Conservation (phyloP, 306 rosid genomes). For the Rosa multiflora region DNA sequence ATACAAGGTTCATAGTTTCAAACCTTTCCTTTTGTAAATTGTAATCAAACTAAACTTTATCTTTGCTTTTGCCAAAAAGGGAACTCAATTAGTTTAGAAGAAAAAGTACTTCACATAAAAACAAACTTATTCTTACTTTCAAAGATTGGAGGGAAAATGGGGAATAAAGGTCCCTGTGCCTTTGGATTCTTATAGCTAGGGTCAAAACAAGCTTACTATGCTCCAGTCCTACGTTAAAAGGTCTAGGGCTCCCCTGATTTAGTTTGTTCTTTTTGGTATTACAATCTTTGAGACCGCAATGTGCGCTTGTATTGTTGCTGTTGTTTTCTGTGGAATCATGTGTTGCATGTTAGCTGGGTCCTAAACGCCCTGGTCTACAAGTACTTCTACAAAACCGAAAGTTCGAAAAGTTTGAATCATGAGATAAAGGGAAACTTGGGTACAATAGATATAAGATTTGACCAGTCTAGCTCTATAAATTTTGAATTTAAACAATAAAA, state of each 20-base stretch:
- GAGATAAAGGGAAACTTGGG: conserved; percentile 13
- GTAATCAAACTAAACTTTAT: neutral
- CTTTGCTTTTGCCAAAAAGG: conserved; percentile 31
- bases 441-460: neutral
- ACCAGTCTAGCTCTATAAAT: neutral
- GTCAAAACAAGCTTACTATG: conserved; percentile 6
- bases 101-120: conserved; percentile 20
- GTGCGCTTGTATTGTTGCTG: neutral
- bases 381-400: conserved; percentile 9
- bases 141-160: conserved; percentile 13
- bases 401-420: conserved; percentile 17
- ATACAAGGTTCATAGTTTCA: neutral
- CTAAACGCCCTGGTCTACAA: conserved; percentile 15
- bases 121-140: conserved; percentile 16
- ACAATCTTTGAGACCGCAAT: conserved; percentile 11
- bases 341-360: conserved; percentile 5
- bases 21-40: neutral
- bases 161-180: conserved; percentile 10
- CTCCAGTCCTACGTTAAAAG: neutral
- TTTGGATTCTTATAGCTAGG: neutral
- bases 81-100: conserved; percentile 13
- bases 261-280: neutral
- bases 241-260: conserved; percentile 4
- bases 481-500: neutral
- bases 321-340: conserved; percentile 8